Evolutionary conservation across 106 monocot species (phyloP), one percentile per base, ranked within the genome.

Genomic region (Xerophyta viscosa): DNA sequence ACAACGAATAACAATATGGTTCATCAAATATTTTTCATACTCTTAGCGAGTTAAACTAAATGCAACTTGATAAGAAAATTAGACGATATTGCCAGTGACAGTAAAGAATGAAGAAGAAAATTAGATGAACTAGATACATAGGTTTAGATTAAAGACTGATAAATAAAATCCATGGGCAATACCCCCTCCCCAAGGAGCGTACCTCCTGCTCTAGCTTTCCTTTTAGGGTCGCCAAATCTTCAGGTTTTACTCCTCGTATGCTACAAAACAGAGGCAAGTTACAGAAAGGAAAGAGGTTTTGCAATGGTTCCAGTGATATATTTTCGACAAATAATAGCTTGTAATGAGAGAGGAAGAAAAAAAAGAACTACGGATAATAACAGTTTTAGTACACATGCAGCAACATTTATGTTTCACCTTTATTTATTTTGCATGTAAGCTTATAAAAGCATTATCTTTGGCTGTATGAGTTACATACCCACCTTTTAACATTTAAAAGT

Each of bases 401-500:
- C n/a, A n/a, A n/a, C n/a, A n/a, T n/a, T n/a, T n/a, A n/a, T n/a
- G n/a, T n/a, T n/a, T n/a, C n/a, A n/a, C n/a, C n/a, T n/a, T n/a
- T n/a, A n/a, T n/a, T n/a, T n/a, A n/a, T n/a, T n/a, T n/a, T n/a
- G n/a, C n/a, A n/a, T n/a, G n/a, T n/a, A n/a, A n/a, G n/a, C n/a
- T 37, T 37, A 12, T 6, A 37, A 12, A 7, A 12, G 8, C 37
- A 52, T 52, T 52, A 20, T 24, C 19, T 26, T 21, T 10, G 7
- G 55, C 15, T 27, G 20, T 3, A 43, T 29, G 23, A 43, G 57
- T 28, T 1, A 37, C 8, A 2, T 17, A 52, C 69, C 27, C 19
- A 94, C 94, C 94, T 94, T 76, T 61, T 94, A 45, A 81, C 73
- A 64, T 88, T 84, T 31, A 94, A 62, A 57, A 84, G 94, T 42